Percentiles rank a stretch among this genome's conserved stretches.
phyloP scores from a whole-genome alignment of 2,329 filamentous ascomycete genomes.

The Seiridium unicorne region DNA sequence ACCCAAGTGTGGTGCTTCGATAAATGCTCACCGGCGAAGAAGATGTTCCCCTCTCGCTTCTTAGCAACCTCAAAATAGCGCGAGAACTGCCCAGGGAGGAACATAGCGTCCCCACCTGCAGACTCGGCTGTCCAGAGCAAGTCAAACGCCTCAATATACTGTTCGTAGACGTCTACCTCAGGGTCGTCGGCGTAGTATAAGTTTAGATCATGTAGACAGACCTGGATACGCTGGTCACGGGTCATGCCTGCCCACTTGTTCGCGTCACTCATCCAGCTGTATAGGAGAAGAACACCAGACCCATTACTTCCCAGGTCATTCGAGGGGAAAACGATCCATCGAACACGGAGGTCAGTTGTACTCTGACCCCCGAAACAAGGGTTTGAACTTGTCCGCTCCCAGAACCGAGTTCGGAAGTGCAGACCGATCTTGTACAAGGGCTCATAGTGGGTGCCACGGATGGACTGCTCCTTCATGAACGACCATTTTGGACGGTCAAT shows the following conservation, averaged over 20 bases:
- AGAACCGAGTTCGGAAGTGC: conserved; percentile 14
- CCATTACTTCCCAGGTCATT: conserved; percentile 9
- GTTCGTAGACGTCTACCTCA: conserved; percentile 12
- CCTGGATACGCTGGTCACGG: conserved; percentile 7
- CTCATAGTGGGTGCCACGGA: conserved; percentile 3
- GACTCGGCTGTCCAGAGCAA: conserved; percentile 9
- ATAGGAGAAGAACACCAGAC: conserved; percentile 12
- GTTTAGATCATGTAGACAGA: conserved; percentile 11
- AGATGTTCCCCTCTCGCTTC: not conserved
- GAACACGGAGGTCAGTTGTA: conserved; percentile 13
- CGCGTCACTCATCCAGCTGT: conserved; percentile 14
- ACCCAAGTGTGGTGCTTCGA: conserved; percentile 3
- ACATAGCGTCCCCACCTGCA: conserved; percentile 8
- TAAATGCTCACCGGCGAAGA: not conserved
- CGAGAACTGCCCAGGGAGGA: not conserved
- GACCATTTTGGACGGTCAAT: conserved; percentile 9
- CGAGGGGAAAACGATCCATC: conserved; percentile 16
- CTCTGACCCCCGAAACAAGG: conserved; percentile 14
- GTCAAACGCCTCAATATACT: conserved; percentile 14
- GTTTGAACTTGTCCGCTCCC: conserved; percentile 8
- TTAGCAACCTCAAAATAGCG: not conserved
- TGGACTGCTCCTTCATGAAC: conserved; percentile 12
- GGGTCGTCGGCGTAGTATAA: conserved; percentile 7
- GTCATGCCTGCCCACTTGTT: conserved; percentile 7
- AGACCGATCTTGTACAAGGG: conserved; percentile 16